These are phyloP conservation scores for Tolypocladium album DNA, from an alignment of 2,329 filamentous ascomycete genomes.

Conservation along the genomic window DNA sequence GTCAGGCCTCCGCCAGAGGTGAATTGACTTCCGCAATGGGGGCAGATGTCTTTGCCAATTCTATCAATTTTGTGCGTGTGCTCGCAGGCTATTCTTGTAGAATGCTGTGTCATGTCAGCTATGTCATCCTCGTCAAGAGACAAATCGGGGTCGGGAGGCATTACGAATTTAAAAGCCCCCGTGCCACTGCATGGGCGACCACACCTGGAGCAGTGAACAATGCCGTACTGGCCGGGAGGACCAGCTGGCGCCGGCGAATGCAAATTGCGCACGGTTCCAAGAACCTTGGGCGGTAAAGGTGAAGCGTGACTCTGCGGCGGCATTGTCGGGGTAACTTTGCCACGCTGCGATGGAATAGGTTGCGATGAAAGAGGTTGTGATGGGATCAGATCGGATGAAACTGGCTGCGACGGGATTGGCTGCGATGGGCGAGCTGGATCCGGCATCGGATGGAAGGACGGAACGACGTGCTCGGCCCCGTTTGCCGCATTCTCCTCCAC, in stretches of 20 bases:
- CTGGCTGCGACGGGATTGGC: background rate
- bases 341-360: background rate
- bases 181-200: constrained; percentile 22
- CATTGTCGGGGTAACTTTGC: background rate
- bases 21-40: constrained; percentile 34
- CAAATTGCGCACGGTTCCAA: background rate
- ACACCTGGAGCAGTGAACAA: constrained; percentile 18
- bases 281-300: too few species aligned
- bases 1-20: constrained; percentile 26
- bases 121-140: background rate
- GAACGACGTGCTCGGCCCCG: constrained; percentile 25
- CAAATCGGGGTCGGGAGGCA: constrained; percentile 2
- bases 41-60: constrained; percentile 25
- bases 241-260: background rate
- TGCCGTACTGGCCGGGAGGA: background rate
- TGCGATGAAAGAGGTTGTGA: background rate
- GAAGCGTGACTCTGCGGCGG: background rate
- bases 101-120: constrained; percentile 11
- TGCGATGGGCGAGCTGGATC: constrained; percentile 1
- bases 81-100: constrained; percentile 14
- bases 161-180: constrained; percentile 20
- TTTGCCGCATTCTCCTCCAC: constrained; percentile 26
- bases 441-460: constrained; percentile 11
- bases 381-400: background rate
- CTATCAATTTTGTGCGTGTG: constrained; percentile 5